Evolutionary conservation across 768 basidiomycete genomes (phyloP), one percentile per base, ranked within the genome.

Genomic region (Sarcomyxa edulis): DNA sequence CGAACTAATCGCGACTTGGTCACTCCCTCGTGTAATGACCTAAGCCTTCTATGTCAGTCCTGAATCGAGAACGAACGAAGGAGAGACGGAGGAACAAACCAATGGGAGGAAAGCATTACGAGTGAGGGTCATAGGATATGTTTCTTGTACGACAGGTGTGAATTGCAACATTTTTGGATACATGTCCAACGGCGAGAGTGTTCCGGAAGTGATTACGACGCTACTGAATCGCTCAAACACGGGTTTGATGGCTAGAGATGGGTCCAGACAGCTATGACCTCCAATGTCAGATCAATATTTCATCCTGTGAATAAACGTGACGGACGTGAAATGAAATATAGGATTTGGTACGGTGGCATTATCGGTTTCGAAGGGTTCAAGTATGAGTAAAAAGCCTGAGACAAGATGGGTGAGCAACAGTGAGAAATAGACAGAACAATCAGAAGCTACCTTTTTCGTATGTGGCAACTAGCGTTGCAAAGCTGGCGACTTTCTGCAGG

Each of bases 121-220:
- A 9, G 91, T 88, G 30, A 99, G 71, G 14, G 96, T 94, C 96
- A 99, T 99, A 1, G 95, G 78, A 64, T 99, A 99, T 1, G 88
- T 90, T 60, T 97, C 94, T 64, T 93, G 88, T 5, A 97, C 88
- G 14, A 95, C 93, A 2, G 96, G 94, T 12, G 89, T 90, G 61
- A 99, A 99, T 49, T 93, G 91, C 21, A 99, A 72, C 89, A 99
- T 99, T 64, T 98, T 99, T 9, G 96, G 96, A 60, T 99, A 99
- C 96, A 99, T 99, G 62, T 99, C 96, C 42, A 99, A 63, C 2
- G 96, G 96, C 1, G 94, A 97, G 50, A 99, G 92, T 8, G 96
- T 99, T 50, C 96, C 96, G 4, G 93, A 97, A 0, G 96, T 99
- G 58, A 99, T 99, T 47, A 99, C 92, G 15, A 99, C 96, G 45